Percentiles rank a stretch among this genome's conserved stretches.
Conservation (phyloP, 768 basidiomycete species). For the Lactifluus pinguis region DNA sequence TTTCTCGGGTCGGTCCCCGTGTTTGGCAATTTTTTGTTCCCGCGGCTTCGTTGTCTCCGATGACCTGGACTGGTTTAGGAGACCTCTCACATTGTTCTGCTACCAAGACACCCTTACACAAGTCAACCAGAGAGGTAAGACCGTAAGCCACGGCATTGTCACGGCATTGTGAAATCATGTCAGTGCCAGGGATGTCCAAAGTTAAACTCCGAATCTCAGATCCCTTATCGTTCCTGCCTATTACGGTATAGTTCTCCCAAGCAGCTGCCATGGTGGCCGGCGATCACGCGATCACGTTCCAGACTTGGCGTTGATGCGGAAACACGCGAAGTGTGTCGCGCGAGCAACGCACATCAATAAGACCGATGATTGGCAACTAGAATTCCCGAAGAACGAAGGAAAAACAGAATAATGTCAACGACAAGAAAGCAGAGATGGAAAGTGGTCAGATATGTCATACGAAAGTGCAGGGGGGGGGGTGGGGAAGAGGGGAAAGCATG, state of each 20-base stretch:
- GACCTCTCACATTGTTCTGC: background rate
- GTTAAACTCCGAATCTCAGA: constrained; percentile 12
- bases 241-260: background rate
- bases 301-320: background rate
- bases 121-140: background rate
- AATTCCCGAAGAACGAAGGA: constrained; percentile 11
- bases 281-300: constrained; percentile 6
- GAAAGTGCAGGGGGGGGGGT: constrained; percentile 17
- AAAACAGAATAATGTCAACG: constrained; percentile 10
- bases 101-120: background rate
- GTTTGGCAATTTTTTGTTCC: background rate
- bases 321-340: background rate
- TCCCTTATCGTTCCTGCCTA: background rate
- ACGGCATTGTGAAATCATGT: too few relatives aligned
- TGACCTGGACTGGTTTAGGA: background rate
- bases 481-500: constrained; percentile 16
- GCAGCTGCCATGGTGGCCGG: background rate
- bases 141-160: background rate
- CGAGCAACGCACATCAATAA: constrained; percentile 1
- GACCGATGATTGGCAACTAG: constrained; percentile 14
- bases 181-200: background rate
- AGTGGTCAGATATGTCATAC: constrained; percentile 24
- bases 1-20: background rate
- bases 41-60: background rate
- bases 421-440: constrained; percentile 10